Conservation (phyloP, 2,329 filamentous ascomycete species). For the Endoconidiophora polonica region DNA sequence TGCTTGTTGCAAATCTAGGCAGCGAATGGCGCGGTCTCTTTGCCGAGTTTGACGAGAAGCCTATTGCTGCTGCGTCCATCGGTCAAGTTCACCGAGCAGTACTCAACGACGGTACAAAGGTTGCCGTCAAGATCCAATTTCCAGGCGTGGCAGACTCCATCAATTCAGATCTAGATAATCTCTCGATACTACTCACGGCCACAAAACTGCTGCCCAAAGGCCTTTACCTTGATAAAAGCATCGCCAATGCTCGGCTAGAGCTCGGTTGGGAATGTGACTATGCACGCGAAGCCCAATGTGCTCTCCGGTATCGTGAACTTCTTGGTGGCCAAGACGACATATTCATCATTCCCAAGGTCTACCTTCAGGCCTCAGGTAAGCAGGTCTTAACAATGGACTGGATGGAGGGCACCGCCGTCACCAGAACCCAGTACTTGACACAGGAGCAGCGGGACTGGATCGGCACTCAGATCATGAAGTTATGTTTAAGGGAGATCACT, state of each 20-base stretch:
- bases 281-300: constrained; percentile 68
- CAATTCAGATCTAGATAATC: constrained; percentile 87
- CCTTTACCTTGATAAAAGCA: constrained; percentile 90
- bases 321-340: constrained; percentile 48
- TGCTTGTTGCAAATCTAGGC: constrained; percentile 64
- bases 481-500: constrained; percentile 82
- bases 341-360: constrained; percentile 67
- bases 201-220: constrained; percentile 81
- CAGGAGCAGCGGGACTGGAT: constrained; percentile 91
- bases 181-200: constrained; percentile 77
- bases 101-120: constrained; percentile 54
- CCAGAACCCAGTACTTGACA: constrained; percentile 55
- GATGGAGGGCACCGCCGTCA: constrained; percentile 74
- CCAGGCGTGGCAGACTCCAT: constrained; percentile 92
- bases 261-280: constrained; percentile 98
- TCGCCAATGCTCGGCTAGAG: constrained; percentile 82
- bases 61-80: constrained; percentile 90
- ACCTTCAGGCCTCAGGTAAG: constrained; percentile 62
- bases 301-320: constrained; percentile 56
- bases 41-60: constrained; percentile 69
- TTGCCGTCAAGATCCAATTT: constrained; percentile 96
- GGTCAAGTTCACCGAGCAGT: constrained; percentile 85
- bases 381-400: constrained; percentile 88
- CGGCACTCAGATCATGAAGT: constrained; percentile 77
- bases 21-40: constrained; percentile 73